A percentile compares a stretch with the other conserved stretches of the same genome.
Conservation (phyloP, 75 land plant genomes). For the Cunninghamia lanceolata region DNA sequence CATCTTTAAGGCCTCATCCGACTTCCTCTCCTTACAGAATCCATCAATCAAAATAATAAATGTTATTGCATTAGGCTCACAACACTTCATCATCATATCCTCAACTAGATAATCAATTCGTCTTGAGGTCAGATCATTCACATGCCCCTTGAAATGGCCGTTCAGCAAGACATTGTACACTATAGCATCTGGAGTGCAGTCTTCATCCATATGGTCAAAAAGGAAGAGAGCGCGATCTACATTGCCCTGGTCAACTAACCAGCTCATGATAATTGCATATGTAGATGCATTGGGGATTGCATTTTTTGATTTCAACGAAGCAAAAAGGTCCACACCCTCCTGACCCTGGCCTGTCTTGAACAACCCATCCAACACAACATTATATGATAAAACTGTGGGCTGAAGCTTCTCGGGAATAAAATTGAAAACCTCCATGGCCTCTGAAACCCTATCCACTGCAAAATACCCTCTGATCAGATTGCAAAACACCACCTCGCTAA, state of each 20-base stretch:
- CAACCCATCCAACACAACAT: slow-evolving; percentile 52
- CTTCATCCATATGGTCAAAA: slow-evolving; percentile 46
- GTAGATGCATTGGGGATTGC: slow-evolving; percentile 45
- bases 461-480: slow-evolving; percentile 54
- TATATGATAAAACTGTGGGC: slow-evolving; percentile 39
- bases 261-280: slow-evolving; percentile 60
- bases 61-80: slow-evolving; percentile 49
- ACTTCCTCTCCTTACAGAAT: slow-evolving; percentile 34
- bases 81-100: slow-evolving; percentile 42
- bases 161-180: slow-evolving; percentile 44
- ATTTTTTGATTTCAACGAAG: slow-evolving; percentile 34
- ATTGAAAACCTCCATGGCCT: slow-evolving; percentile 50
- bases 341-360: slow-evolving; percentile 35
- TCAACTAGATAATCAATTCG: slow-evolving; percentile 13
- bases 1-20: slow-evolving; percentile 44
- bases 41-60: slow-evolving; percentile 48
- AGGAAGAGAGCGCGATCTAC: slow-evolving; percentile 46
- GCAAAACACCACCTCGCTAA: slow-evolving; percentile 44
- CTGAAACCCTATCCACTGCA: slow-evolving; percentile 40
- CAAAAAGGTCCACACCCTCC: slow-evolving; percentile 48
- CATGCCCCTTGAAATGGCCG: slow-evolving; percentile 37
- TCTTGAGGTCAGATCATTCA: slow-evolving; percentile 46
- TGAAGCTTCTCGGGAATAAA: slow-evolving; percentile 27
- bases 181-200: slow-evolving; percentile 41
- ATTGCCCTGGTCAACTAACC: slow-evolving; percentile 43